Conservation (phyloP, 192 early-diverging fungal species). For the Mortierella hygrophila region DNA sequence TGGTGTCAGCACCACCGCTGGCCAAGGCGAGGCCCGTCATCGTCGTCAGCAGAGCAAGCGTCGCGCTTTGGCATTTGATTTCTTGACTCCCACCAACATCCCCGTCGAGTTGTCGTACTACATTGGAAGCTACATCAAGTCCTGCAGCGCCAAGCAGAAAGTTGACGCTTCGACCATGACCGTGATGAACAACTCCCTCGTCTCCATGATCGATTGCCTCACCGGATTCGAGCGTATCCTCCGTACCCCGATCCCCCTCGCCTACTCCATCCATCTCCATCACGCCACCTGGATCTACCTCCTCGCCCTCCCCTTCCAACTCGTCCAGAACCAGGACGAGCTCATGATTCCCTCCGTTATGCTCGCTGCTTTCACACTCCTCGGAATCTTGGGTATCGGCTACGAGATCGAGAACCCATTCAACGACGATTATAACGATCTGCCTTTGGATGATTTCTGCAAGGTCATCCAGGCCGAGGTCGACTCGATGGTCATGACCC, state of each 20-base stretch:
- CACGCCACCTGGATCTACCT: slow-evolving; percentile 85
- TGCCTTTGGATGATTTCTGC: slow-evolving; percentile 71
- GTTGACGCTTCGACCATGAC: slow-evolving; percentile 62
- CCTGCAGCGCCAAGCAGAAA: slow-evolving; percentile 43
- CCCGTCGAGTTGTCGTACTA: slow-evolving; percentile 75
- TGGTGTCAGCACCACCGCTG: not conserved
- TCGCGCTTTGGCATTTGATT: slow-evolving; percentile 31
- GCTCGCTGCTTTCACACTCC: slow-evolving; percentile 78
- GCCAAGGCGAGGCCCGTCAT: not conserved
- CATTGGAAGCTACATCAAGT: slow-evolving; percentile 67
- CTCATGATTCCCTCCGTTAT: slow-evolving; percentile 77
- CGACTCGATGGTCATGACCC: slow-evolving; percentile 35
- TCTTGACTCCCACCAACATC: slow-evolving; percentile 57
- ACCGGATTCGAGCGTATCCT: slow-evolving; percentile 87
- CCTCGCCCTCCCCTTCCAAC: slow-evolving; percentile 85
- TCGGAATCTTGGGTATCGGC: slow-evolving; percentile 90
- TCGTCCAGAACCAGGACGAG: slow-evolving; percentile 65
- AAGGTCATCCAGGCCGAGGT: slow-evolving; percentile 54
- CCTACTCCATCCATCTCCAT: slow-evolving; percentile 90
- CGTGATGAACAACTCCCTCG: slow-evolving; percentile 63
- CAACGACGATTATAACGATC: slow-evolving; percentile 83
- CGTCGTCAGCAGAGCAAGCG: slow-evolving; percentile 39
- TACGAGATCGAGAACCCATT: slow-evolving; percentile 96
- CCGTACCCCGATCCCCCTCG: slow-evolving; percentile 88
- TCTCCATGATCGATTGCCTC: slow-evolving; percentile 67